phyloP scores from a whole-genome alignment of 202 grass and related monocot species.

The Bolboschoenoplectus hybrid region DNA sequence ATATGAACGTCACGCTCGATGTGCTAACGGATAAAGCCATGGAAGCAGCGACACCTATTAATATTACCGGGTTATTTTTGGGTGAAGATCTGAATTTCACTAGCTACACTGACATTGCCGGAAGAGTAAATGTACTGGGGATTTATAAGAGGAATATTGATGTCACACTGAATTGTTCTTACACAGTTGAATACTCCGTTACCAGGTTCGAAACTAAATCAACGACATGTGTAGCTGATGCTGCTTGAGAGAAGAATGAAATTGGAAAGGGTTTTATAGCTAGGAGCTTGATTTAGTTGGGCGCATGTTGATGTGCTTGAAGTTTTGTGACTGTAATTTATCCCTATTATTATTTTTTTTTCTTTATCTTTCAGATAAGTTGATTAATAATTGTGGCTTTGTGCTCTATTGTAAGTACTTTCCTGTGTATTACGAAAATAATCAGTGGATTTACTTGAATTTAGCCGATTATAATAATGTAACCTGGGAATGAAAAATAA shows the following conservation, averaged over 20 bases:
- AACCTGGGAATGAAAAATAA: neutral
- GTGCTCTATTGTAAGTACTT: neutral
- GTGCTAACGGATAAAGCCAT: conserved; percentile 56
- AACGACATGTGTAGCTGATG: conserved; percentile 44
- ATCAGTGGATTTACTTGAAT: neutral
- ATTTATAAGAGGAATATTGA: conserved; percentile 71
- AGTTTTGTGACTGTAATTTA: conserved; percentile 2
- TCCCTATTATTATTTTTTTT: neutral
- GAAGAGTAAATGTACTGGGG: conserved; percentile 57
- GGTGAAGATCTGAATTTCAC: conserved; percentile 61
- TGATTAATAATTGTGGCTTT: neutral
- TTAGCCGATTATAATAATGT: neutral
- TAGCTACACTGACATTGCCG: conserved; percentile 67
- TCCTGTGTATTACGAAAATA: neutral
- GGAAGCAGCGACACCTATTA: conserved; percentile 29
- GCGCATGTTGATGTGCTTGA: conserved; percentile 12
- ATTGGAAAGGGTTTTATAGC: neutral
- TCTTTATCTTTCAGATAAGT: neutral
- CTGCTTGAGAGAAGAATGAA: conserved; percentile 13
- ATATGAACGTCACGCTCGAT: conserved; percentile 64
- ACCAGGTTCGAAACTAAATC: conserved; percentile 38
- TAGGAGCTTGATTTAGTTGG: neutral
- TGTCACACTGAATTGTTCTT: conserved; percentile 71
- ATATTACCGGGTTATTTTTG: conserved; percentile 39
- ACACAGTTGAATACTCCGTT: conserved; percentile 45